Percentiles rank a stretch among this genome's conserved stretches.
Evolutionary conservation across 2,329 filamentous ascomycete species (phyloP).

Genomic region (Pseudocercospora pini-densiflorae): DNA sequence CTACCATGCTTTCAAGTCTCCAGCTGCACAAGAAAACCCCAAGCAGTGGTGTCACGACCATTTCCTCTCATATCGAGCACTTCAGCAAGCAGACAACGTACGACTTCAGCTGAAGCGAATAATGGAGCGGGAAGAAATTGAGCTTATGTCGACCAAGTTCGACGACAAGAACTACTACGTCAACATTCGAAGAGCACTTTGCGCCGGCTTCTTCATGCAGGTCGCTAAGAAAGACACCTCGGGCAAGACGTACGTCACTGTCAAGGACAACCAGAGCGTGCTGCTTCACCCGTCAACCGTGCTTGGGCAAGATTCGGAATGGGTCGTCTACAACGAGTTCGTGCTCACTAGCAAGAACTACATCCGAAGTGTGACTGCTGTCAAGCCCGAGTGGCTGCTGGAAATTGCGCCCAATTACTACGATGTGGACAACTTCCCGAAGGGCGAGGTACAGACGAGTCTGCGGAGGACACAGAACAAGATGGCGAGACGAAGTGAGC

Average conservation of each 20-base stretch:
- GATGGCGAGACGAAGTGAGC: slow-evolving; percentile 22
- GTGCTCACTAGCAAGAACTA: slow-evolving; percentile 98
- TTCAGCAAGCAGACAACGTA: slow-evolving; percentile 93
- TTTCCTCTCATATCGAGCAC: slow-evolving; percentile 85
- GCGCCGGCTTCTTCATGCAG: slow-evolving; percentile 99
- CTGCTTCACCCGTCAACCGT: slow-evolving; percentile 93
- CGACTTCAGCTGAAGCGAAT: slow-evolving; percentile 90
- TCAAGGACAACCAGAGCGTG: slow-evolving; percentile 96
- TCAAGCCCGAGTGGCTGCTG: slow-evolving; percentile 92
- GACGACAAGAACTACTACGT: slow-evolving; percentile 97
- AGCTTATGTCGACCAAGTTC: slow-evolving; percentile 86
- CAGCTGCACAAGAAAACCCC: slow-evolving; percentile 69
- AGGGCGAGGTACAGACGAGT: slow-evolving; percentile 80
- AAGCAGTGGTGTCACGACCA: slow-evolving; percentile 98
- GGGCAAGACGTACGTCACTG: slow-evolving; percentile 89
- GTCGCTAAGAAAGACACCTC: slow-evolving; percentile 90
- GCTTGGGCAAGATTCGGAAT: slow-evolving; percentile 84
- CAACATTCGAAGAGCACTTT: slow-evolving; percentile 91
- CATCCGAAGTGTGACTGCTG: slow-evolving; percentile 88
- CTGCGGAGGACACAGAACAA: slow-evolving; percentile 46
- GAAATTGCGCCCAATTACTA: slow-evolving; percentile 96
- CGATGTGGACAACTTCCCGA: slow-evolving; percentile 77
- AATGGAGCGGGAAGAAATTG: slow-evolving; percentile 90
- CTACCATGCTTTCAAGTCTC: slow-evolving; percentile 93
- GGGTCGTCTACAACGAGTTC: slow-evolving; percentile 98